These are phyloP conservation scores for Fusarium pilosicola DNA, from an alignment of 2,329 filamentous ascomycete species.

Conservation along the genomic window DNA sequence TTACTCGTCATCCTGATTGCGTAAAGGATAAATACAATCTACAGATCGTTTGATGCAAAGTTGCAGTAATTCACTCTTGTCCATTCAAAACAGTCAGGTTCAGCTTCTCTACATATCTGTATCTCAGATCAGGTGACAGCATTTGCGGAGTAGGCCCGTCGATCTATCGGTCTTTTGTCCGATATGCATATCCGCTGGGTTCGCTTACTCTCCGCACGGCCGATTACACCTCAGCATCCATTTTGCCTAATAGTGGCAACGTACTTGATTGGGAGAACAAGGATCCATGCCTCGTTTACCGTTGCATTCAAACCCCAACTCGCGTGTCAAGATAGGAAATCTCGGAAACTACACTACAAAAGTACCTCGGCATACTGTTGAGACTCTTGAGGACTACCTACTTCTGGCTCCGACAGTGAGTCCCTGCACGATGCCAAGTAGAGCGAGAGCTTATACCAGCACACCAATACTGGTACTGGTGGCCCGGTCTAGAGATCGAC, in stretches of 20 bases:
- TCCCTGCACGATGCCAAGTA: background rate
- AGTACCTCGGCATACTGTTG: background rate
- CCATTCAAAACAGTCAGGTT: too few species aligned
- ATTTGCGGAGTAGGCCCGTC: too few species aligned
- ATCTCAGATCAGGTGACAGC: too few species aligned
- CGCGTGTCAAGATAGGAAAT: background rate
- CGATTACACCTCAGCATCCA: background rate
- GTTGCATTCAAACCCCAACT: background rate
- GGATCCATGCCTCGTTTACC: background rate
- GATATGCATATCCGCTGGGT: background rate
- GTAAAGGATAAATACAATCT: too few species aligned
- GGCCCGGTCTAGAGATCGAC: background rate
- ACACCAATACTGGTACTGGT: rapidly evolving
- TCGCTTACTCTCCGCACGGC: background rate
- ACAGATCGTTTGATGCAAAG: too few species aligned
- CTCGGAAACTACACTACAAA: background rate
- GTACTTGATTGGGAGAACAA: background rate
- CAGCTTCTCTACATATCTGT: too few species aligned
- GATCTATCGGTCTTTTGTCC: background rate
- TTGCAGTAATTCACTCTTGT: too few species aligned
- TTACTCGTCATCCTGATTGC: too few species aligned
- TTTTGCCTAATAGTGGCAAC: background rate
- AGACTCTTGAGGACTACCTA: background rate
- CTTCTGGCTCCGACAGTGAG: background rate
- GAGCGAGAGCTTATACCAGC: background rate